Percentiles rank a stretch among this genome's conserved stretches.
phyloP scores from a whole-genome alignment of 2,329 filamentous ascomycete genomes.

The Fonsecaea pedrosoi region DNA sequence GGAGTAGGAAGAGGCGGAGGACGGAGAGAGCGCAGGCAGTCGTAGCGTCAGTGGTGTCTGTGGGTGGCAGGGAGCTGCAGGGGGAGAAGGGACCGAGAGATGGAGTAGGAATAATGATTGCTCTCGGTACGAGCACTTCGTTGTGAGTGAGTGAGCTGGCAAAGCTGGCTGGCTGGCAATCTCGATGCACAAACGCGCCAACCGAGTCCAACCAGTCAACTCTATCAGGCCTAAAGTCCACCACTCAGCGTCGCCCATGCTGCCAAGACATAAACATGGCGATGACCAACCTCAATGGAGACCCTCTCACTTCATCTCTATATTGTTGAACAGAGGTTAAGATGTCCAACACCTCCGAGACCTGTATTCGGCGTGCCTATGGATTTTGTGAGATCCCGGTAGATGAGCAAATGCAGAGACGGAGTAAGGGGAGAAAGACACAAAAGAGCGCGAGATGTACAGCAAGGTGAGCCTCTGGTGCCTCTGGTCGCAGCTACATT shows the following conservation, averaged over 20 bases:
- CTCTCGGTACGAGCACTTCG: too few species aligned
- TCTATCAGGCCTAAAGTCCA: slow-evolving; percentile 1
- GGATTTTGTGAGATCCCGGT: not conserved
- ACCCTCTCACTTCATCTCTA: not conserved
- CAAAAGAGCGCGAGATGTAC: not conserved
- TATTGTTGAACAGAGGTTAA: not conserved
- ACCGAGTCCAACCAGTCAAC: not conserved
- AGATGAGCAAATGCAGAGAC: not conserved
- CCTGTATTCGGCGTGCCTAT: not conserved
- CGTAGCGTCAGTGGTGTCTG: not conserved
- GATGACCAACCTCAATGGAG: not conserved
- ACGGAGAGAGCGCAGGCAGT: not conserved
- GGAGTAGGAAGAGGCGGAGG: not conserved
- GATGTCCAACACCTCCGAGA: not conserved
- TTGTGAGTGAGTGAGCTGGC: not conserved
- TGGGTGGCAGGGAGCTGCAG: not conserved
- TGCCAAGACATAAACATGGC: slow-evolving; percentile 22
- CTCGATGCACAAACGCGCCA: slow-evolving; percentile 10
- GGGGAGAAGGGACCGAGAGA: not conserved
- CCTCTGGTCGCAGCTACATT: not conserved
- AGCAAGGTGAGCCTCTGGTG: not conserved
- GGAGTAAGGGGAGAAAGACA: not conserved
- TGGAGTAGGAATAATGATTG: too few species aligned
- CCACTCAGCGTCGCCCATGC: slow-evolving; percentile 21
- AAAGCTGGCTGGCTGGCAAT: slow-evolving; percentile 12